Conservation (phyloP, 2,329 filamentous ascomycete species). For the Elsinoe perseae region DNA sequence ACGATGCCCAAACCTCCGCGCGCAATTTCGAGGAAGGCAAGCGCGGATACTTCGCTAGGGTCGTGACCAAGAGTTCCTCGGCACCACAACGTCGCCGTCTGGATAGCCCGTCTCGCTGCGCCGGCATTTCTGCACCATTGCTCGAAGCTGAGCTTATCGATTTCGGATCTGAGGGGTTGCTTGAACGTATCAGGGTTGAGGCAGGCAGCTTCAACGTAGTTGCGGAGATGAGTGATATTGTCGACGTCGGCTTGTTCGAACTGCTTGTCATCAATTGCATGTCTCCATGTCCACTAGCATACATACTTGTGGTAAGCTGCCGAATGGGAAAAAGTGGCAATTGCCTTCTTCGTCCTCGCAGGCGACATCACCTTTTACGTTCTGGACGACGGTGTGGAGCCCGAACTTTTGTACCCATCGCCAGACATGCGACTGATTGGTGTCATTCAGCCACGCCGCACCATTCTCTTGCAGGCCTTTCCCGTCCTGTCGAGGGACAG, state of each 20-base stretch:
- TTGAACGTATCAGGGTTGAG: conserved; percentile 28
- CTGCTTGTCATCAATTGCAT: conserved; percentile 16
- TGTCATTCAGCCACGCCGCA: conserved; percentile 55
- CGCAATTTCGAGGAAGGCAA: conserved; percentile 51
- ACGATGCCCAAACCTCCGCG: conserved; percentile 46
- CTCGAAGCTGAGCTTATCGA: conserved; percentile 36
- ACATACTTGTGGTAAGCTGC: conserved; percentile 26
- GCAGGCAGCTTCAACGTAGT: conserved; percentile 34
- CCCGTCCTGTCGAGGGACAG: conserved; percentile 27
- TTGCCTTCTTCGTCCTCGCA: conserved; percentile 35
- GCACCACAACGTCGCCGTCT: conserved; percentile 39
- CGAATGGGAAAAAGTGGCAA: conserved; percentile 29
- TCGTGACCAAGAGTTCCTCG: conserved; percentile 47
- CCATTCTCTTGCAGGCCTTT: conserved; percentile 44
- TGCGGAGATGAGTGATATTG: conserved; percentile 30
- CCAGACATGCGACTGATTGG: conserved; percentile 42
- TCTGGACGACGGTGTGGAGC: conserved; percentile 43
- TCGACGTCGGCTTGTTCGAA: conserved; percentile 23
- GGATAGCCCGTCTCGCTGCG: conserved; percentile 29
- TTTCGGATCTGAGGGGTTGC: conserved; percentile 22
- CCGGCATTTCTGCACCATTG: conserved; percentile 31
- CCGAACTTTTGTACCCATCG: conserved; percentile 36
- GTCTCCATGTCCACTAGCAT: neutral
- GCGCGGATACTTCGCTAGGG: conserved; percentile 42
- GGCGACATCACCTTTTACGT: conserved; percentile 39